Evolutionary conservation across 1,284 basidiomycete genomes (phyloP), one percentile per base, ranked within the genome.

Genomic region (Leccinum idahoense): DNA sequence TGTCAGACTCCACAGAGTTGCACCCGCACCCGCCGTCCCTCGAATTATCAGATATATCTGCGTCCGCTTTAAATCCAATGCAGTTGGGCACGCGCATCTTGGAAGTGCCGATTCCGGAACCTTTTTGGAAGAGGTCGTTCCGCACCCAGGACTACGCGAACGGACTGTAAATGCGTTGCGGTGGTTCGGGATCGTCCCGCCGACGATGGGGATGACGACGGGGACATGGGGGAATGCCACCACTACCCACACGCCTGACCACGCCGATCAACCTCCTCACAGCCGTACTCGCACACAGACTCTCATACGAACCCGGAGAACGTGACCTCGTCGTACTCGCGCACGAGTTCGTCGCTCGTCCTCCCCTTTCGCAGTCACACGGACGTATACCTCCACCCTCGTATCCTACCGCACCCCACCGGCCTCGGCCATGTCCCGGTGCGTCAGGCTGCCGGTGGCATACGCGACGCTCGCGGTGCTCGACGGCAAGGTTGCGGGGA

Each of bases 281-380:
- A 3, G 74, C 79, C 39, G 81, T 95, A 4, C 85, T 98, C 14
- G 83, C 91, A 2, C 80, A 87, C 68, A 90, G 88, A 69, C 85
- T 97, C 20, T 80, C 81, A 8, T 98, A 97, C 74, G 76, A 71
- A 0, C 82, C 85, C 0, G 78, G 81, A 32, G 95, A 98, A 76
- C 83, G 88, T 14, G 95, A 98, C 75, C 86, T 94, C 76, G 94
- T 96, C 65, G 84, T 97, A 39, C 85, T 98, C 26, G 83, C 90
- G 65, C 96, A 98, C 77, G 90, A 94, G 72, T 80, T 96, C 67
- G 82, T 89, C 56, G 80, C 85, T 23, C 32, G 2, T 26, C 49
- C 49, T 12, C 15, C 41, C 41, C 41, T 44, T 15, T n/a, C 41
- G 41, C 44, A 7, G 23, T 7, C 20, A 26, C 51, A 12, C 83